Percentiles rank a stretch among this genome's conserved stretches.
These are phyloP conservation scores for Puccinia brachypodii DNA, from an alignment of 1,284 basidiomycete species.

Conservation along the genomic window DNA sequence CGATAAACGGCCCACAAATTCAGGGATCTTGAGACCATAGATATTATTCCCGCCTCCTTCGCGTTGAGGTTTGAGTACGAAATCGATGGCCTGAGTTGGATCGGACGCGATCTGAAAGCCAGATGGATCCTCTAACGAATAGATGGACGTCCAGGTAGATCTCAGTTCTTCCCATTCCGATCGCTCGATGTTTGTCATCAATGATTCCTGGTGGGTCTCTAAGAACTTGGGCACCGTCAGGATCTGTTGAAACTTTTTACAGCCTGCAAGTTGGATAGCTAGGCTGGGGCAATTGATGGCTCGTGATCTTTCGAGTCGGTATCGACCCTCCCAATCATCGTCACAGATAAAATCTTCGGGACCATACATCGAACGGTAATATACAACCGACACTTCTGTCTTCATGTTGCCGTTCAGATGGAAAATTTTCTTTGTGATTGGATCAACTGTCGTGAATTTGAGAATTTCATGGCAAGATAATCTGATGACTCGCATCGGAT, in stretches of 20 bases:
- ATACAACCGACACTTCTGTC: conserved; percentile 76
- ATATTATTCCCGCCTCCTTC: conserved; percentile 98
- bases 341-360: conserved; percentile 73
- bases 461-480: neutral
- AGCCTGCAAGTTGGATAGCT: conserved; percentile 86
- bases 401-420: conserved; percentile 48
- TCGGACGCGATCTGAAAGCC: neutral
- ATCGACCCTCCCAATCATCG: conserved; percentile 68
- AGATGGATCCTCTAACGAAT: neutral
- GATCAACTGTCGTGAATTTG: neutral
- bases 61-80: conserved; percentile 91
- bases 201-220: conserved; percentile 58
- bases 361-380: conserved; percentile 84
- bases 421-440: conserved; percentile 4
- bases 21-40: conserved; percentile 78
- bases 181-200: conserved; percentile 63
- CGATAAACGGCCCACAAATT: conserved; percentile 67
- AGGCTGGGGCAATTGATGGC: conserved; percentile 94
- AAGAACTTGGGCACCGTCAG: conserved; percentile 73
- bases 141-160: conserved; percentile 29
- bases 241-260: conserved; percentile 93
- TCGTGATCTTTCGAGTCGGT: conserved; percentile 71
- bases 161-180: neutral
- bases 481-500: conserved; percentile 44
- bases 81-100: conserved; percentile 57